phyloP scores from a whole-genome alignment of 306 rosid genomes.

The Quercus agrifolia region DNA sequence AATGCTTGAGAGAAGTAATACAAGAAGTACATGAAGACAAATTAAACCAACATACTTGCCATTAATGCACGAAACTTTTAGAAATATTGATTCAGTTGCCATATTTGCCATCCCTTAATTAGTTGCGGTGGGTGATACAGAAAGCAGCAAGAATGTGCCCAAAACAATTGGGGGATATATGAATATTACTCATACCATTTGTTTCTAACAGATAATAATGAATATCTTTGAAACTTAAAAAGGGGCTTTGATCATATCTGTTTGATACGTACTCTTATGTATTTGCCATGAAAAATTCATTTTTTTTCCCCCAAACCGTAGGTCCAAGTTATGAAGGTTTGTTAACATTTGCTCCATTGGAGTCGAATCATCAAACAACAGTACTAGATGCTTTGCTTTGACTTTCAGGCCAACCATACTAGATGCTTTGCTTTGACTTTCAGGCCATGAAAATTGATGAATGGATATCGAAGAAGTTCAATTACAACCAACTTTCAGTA shows the following conservation, averaged over 20 bases:
- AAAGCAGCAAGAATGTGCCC: neutral
- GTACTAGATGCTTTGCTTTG: no score
- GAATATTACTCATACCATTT: neutral
- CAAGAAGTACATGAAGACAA: neutral
- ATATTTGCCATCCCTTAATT: neutral
- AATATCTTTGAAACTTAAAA: neutral
- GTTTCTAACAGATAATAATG: neutral
- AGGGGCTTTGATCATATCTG: neutral
- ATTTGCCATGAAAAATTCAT: neutral
- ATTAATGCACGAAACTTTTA: neutral
- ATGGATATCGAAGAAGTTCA: no score
- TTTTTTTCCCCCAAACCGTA: neutral
- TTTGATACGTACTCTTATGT: neutral
- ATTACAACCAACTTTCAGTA: no score
- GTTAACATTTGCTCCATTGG: neutral
- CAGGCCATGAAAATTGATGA: no score
- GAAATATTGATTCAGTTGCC: neutral
- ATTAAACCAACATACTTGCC: neutral
- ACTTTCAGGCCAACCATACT: no score
- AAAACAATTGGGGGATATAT: neutral
- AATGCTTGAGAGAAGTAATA: constrained; percentile 14
- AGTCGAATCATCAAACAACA: neutral
- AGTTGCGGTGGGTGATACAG: neutral
- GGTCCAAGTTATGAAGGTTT: constrained; percentile 1
- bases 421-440: no score